Evolutionary conservation across 1,284 basidiomycete genomes (phyloP), one percentile per base, ranked within the genome.

Genomic region (Dichomitus squalens): DNA sequence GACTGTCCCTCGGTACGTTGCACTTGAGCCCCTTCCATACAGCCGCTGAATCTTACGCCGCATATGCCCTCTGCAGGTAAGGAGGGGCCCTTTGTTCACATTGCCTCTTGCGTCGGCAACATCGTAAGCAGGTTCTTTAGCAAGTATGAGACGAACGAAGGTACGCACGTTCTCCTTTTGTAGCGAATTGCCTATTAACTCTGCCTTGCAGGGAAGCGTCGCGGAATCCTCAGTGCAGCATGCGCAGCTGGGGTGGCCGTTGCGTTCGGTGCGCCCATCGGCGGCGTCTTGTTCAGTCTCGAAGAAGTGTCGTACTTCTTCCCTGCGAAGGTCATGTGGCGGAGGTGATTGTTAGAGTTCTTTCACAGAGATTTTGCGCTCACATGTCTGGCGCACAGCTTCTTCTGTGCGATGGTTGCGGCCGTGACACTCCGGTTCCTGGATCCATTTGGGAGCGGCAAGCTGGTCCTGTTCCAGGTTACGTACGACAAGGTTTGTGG

Each of bases 221-320:
- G 96, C 49, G 96, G 98, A 74, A 87, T 98, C 51, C 76, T 98
- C 18, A 95, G 92, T 59, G 94, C 95, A 5, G 93, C 95, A 14
- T 93, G 93, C 71, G 95, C 95, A 11, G 92, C 92, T 31, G 92
- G 93, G 38, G 93, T 95, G n/a, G 91, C 93, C 64, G 95, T 90
- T 49, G 95, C 88, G 8, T 93, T 95, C 67, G 95, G 95, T 49
- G 93, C 95, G 0, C 95, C 95, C 0, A 92, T 98, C 44, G 95
- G 95, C 36, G 95, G 95, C 7, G 95, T 95, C 0, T 74, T 97
- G 40, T 96, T 97, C 73, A 94, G 93, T 59, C 75, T 96, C 59
- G 93, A 96, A 73, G 95, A 97, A 73, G 95, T 98, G 2, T 95
- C 93, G 2, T 96, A 95, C 72, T 97, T 93, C 75, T 98, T 98